phyloP scores from a whole-genome alignment of 805 yeast genomes.

The Debaryomyces maramus region DNA sequence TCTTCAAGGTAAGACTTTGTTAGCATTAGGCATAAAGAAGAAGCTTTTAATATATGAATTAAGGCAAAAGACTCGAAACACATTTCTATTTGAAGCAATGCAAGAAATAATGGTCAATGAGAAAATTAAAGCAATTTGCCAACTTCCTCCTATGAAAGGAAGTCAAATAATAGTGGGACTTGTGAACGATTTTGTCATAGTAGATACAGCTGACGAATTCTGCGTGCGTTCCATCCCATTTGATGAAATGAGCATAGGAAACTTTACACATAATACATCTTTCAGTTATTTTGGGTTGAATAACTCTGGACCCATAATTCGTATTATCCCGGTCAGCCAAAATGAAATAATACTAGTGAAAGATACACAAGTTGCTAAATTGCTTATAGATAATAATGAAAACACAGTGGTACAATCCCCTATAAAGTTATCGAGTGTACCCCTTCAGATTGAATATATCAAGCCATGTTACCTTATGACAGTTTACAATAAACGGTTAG shows the following conservation, averaged over 20 bases:
- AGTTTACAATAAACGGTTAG: conserved; percentile 32
- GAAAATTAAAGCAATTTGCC: conserved; percentile 22
- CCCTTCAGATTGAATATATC: conserved; percentile 26
- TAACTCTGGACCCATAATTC: conserved; percentile 26
- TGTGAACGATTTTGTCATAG: conserved; percentile 24
- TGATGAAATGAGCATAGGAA: conserved; percentile 19
- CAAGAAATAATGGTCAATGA: conserved; percentile 32
- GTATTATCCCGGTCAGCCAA: conserved; percentile 17
- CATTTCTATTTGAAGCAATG: conserved; percentile 24
- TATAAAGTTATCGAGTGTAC: conserved; percentile 25
- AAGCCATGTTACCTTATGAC: conserved; percentile 34
- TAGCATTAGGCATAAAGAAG: conserved; percentile 31
- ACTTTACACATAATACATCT: conserved; percentile 24
- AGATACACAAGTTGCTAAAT: conserved; percentile 31
- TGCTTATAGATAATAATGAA: conserved; percentile 8
- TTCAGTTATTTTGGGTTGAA: conserved; percentile 42
- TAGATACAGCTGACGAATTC: conserved; percentile 23
- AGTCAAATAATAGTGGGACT: conserved; percentile 23
- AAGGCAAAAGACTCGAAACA: conserved; percentile 29
- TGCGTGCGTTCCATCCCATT: conserved; percentile 15
- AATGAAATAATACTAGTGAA: conserved; percentile 27
- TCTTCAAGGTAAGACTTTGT: conserved; percentile 17
- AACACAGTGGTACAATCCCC: conserved; percentile 15
- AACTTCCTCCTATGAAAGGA: conserved; percentile 9
- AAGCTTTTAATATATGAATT: conserved; percentile 27